Evolutionary conservation across 169 alveolate species (phyloP).

Genomic region (Plasmodium gallinaceum): DNA sequence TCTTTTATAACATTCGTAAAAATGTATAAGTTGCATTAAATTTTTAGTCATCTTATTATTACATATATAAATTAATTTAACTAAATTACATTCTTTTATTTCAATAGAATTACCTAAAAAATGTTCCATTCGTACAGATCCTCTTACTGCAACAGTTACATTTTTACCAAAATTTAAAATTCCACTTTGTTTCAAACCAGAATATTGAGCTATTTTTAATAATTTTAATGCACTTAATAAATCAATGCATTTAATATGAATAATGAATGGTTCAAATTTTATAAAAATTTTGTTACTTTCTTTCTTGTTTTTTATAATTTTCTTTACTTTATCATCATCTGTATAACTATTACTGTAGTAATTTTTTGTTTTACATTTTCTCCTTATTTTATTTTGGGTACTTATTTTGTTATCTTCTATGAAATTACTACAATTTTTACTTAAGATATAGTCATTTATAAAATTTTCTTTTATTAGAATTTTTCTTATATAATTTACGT

Average conservation of each 20-base stretch:
- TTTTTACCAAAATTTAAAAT: slow-evolving; percentile 72
- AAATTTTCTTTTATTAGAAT: slow-evolving; percentile 3
- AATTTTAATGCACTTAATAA: slow-evolving; percentile 77
- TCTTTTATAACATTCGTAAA: slow-evolving; percentile 38
- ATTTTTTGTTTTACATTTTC: background rate
- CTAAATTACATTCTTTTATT: slow-evolving; percentile 1
- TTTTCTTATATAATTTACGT: slow-evolving; percentile 6
- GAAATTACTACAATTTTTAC: background rate
- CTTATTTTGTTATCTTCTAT: background rate
- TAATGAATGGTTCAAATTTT: slow-evolving; percentile 85
- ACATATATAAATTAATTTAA: slow-evolving; percentile 20
- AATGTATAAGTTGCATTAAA: slow-evolving; percentile 47
- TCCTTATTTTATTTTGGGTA: slow-evolving; percentile 6
- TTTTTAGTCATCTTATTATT: slow-evolving; percentile 50
- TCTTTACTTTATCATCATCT: slow-evolving; percentile 1
- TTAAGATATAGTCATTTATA: background rate
- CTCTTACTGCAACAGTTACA: slow-evolving; percentile 81
- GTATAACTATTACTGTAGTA: background rate
- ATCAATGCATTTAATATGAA: slow-evolving; percentile 81
- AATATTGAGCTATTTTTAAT: slow-evolving; percentile 76
- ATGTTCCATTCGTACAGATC: slow-evolving; percentile 74
- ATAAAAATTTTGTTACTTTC: slow-evolving; percentile 41
- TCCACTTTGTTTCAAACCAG: slow-evolving; percentile 86
- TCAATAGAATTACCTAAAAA: slow-evolving; percentile 1
- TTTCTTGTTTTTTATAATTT: background rate